These are phyloP conservation scores for Rhodotorula paludigena DNA, from an alignment of 768 basidiomycete species.

Conservation along the genomic window DNA sequence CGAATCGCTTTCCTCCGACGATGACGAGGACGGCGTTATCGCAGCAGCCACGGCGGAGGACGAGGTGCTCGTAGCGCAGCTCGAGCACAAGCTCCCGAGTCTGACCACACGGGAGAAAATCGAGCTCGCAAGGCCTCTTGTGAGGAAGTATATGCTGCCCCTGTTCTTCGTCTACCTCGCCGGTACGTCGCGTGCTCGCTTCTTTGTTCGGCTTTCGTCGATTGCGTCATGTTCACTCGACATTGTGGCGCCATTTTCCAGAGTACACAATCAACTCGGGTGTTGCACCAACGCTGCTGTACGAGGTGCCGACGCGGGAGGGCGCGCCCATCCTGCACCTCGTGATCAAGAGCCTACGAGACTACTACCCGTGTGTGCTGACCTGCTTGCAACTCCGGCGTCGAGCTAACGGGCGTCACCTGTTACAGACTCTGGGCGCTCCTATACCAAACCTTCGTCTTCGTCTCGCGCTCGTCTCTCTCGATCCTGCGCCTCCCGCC, in stretches of 20 bases:
- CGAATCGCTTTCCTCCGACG: conserved; percentile 1
- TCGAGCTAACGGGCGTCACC: neutral
- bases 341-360: conserved; percentile 75
- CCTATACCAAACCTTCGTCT: conserved; percentile 81
- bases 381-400: conserved; percentile 35
- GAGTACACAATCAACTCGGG: conserved; percentile 95
- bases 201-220: neutral
- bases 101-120: conserved; percentile 73
- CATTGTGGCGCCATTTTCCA: too few species aligned
- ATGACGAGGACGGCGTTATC: conserved; percentile 5
- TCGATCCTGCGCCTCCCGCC: conserved; percentile 72
- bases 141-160: conserved; percentile 84
- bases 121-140: conserved; percentile 69
- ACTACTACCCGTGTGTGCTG: conserved; percentile 62
- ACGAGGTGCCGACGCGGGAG: conserved; percentile 67
- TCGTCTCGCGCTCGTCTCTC: conserved; percentile 85
- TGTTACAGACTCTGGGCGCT: conserved; percentile 53
- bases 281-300: conserved; percentile 80
- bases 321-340: conserved; percentile 62
- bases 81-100: conserved; percentile 42
- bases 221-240: neutral
- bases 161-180: conserved; percentile 63
- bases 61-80: neutral
- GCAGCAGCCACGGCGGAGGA: neutral
- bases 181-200: conserved; percentile 48